Conservation (phyloP, 1,284 basidiomycete species). For the Apiotrichum siamense region DNA sequence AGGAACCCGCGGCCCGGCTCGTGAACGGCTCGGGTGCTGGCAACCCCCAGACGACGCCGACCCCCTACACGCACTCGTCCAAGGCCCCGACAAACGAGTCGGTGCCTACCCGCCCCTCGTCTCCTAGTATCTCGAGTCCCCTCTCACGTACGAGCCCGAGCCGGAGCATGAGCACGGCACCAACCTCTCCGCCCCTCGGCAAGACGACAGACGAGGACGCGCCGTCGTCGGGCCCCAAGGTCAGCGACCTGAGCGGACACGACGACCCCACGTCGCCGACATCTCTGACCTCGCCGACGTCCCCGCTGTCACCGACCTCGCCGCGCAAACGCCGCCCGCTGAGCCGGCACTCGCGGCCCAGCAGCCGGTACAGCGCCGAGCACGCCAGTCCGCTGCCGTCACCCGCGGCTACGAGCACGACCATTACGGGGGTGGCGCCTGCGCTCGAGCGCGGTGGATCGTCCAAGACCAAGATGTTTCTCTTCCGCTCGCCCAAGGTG, state of each 20-base stretch:
- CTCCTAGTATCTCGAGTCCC: background rate
- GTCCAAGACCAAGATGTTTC: slow-evolving; percentile 10
- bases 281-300: background rate
- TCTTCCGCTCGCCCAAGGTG: slow-evolving; percentile 6
- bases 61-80: background rate
- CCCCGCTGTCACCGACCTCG: background rate
- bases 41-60: no score
- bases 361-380: background rate
- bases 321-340: no score
- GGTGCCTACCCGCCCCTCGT: background rate
- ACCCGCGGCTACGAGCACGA: no score
- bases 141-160: background rate
- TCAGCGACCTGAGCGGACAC: background rate
- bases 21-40: no score
- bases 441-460: no score
- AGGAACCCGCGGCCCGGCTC: no score
- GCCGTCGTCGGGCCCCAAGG: background rate
- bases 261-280: background rate
- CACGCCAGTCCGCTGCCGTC: background rate
- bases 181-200: background rate
- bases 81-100: background rate
- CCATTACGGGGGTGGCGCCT: no score
- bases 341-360: background rate
- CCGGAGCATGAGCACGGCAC: background rate
- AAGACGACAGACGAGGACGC: background rate